phyloP scores from a whole-genome alignment of 73 alveolate genomes.

The Durusdinium trenchii region DNA sequence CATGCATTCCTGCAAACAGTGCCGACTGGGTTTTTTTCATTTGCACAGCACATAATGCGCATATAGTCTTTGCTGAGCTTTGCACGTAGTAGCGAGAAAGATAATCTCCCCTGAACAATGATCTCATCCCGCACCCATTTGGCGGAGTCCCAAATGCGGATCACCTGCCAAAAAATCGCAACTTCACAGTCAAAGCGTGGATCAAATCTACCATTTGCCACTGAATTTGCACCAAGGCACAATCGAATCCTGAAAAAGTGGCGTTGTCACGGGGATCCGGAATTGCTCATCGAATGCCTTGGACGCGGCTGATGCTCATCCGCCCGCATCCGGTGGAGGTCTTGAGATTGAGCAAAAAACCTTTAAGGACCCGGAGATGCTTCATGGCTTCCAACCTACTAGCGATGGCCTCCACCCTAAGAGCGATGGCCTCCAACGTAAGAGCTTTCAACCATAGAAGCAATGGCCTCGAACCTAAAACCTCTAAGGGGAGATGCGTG shows the following conservation, averaged over 20 bases:
- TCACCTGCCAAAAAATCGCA: conserved; percentile 53
- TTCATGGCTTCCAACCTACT: too few relatives aligned
- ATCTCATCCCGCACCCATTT: conserved; percentile 90
- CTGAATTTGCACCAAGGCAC: background rate
- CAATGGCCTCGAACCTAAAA: background rate
- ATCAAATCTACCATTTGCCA: background rate
- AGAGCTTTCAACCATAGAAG: background rate
- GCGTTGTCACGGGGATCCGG: conserved; percentile 92
- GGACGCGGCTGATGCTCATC: background rate
- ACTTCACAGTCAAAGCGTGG: too few relatives aligned
- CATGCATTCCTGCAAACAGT: conserved; percentile 62
- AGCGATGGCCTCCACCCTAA: too few relatives aligned
- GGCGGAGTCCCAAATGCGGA: conserved; percentile 61
- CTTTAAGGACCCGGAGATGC: too few relatives aligned
- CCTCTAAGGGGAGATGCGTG: too few relatives aligned
- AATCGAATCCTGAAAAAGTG: conserved; percentile 72
- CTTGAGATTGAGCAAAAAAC: too few relatives aligned
- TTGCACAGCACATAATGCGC: background rate
- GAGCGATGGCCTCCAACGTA: background rate
- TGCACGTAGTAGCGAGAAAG: conserved; percentile 73
- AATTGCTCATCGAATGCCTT: conserved; percentile 92
- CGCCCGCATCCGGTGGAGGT: background rate
- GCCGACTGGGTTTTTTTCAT: background rate
- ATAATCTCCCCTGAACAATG: conserved; percentile 92
- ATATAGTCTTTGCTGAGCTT: background rate